Conservation (phyloP, 352 stramenopile species). For the Blastocystis sp. region DNA sequence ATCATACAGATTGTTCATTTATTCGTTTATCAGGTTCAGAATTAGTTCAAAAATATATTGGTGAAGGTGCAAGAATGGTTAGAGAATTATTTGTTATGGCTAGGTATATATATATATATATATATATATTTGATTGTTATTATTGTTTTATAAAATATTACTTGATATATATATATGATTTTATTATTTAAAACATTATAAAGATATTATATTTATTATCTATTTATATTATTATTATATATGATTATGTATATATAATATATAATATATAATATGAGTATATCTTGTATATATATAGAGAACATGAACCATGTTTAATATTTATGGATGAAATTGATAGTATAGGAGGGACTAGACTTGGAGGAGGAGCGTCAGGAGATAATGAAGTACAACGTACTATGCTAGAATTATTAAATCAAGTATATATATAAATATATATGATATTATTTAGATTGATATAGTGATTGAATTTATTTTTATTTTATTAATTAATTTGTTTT, state of each 20-base stretch:
- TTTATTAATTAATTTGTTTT: too few relatives aligned
- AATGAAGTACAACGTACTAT: constrained; percentile 97
- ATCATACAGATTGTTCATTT: constrained; percentile 99
- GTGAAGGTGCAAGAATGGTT: constrained; percentile 90
- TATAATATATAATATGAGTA: too few relatives aligned
- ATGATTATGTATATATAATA: too few relatives aligned
- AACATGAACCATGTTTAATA: constrained; percentile 92
- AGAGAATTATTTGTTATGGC: constrained; percentile 97
- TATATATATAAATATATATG: too few relatives aligned
- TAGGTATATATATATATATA: constrained; percentile 46
- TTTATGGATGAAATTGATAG: constrained; percentile 99
- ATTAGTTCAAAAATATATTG: constrained; percentile 99
- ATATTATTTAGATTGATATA: too few relatives aligned
- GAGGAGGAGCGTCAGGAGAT: constrained; percentile 69
- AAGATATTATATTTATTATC: too few relatives aligned
- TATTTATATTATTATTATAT: too few relatives aligned
- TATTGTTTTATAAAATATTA: background rate
- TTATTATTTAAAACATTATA: too few relatives aligned
- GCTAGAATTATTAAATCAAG: constrained; percentile 94
- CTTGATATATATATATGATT: too few relatives aligned
- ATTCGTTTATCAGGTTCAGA: constrained; percentile 93
- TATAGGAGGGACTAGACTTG: constrained; percentile 75
- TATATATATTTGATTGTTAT: background rate
- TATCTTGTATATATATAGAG: constrained; percentile 41
- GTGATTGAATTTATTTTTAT: too few relatives aligned